Base-by-base conservation (phyloP, 2,329 filamentous ascomycete species). In the Eurotiales sp. region DNA sequence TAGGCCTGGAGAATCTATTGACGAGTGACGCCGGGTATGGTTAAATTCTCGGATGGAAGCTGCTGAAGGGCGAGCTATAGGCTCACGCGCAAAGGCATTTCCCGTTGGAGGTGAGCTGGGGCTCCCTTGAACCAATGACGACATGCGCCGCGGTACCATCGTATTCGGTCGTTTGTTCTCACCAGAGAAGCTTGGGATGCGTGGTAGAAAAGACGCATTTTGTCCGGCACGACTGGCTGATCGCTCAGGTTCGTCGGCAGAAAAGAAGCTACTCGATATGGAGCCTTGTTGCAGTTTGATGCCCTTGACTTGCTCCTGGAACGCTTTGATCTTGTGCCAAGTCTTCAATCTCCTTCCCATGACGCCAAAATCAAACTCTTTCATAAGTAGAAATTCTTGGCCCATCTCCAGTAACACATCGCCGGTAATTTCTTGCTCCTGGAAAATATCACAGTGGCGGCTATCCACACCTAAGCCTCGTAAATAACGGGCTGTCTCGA, bases 401-500 rank as follows among this genome's bases (percentile, higher is more conserved):
- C 96, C 90, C 89, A 97, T 95, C 48, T 88, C 89, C 47, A 99
- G 73, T 34, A 99, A 74, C 3, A 97, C 92, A 62, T 97, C 91
- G 44, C 93, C 93, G 2, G 88, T 86, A 52, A 99, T 97, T 68
- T 99, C 93, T 69, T 99, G 92, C 63, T 97, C 91, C 59, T 86
- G 80, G 63, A 99, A 99, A 3, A 97, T 88, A 58, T 95, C 87
- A 65, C 93, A 99, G 61, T 97, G 92, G 59, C 85, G 85, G 61
- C 86, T 84, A 67, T 97, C 92, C 7, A 97, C 87, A 6, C 90
- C 91, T 3, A 84, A 76, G 1, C 87, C 87, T 59, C 93, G 91
- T 36, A 99, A 77, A 65, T 95, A 92, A 62, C 95, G 89, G 27
- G 92, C 89, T 17, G 96, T 92, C 55, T 93, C 83, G 57, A 84